Base-by-base conservation (phyloP, 768 basidiomycete species). In the Leucosporidium creatinivorum region DNA sequence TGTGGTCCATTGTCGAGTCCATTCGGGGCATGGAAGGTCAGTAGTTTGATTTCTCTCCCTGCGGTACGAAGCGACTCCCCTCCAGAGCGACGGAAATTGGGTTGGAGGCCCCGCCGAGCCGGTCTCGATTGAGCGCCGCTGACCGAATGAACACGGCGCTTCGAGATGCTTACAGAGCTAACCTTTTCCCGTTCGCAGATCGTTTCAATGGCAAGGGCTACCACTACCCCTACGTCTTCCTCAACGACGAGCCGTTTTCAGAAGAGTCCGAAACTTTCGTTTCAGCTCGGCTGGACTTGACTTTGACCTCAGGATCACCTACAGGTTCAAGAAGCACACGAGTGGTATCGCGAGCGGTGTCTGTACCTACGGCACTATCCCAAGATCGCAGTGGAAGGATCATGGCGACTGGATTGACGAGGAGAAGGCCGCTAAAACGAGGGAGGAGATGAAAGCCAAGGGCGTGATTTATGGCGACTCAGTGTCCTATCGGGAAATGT, bases 401-500 rank as follows among this genome's bases (percentile, higher is more conserved):
- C 89, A 91, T 76, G 91, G 90, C 5, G 80, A 81, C 30, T 89
- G 83, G 84, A 88, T 90, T 76, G 79, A n/a, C n/a, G 26, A 52
- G n/a, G 23, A 23, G 51, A 12, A 9, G 23, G 23, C 51, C 10
- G 51, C 8, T n/a, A 23, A 52, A 15, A 52, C 51, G 51, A 52
- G 23, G n/a, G n/a, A 23, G 23, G 26, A 52, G 21, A 52, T n/a
- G n/a, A n/a, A 26, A 21, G 26, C 51, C n/a, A 26, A 23, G 51
- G 51, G 51, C 8, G n/a, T 52, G 17, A 52, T 26, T 15, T 23
- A 26, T 52, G 51, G 51, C 51, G 51, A 26, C 21, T 52, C 51
- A 21, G n/a, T 52, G 51, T 77, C 79, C 4, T 94, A 96, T 75
- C 85, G 93, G 50, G 92, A 94, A 73, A 94, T 96, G 93, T 96